These are phyloP conservation scores for Marasmius oreades DNA, from an alignment of 1,284 basidiomycete species.

Conservation along the genomic window DNA sequence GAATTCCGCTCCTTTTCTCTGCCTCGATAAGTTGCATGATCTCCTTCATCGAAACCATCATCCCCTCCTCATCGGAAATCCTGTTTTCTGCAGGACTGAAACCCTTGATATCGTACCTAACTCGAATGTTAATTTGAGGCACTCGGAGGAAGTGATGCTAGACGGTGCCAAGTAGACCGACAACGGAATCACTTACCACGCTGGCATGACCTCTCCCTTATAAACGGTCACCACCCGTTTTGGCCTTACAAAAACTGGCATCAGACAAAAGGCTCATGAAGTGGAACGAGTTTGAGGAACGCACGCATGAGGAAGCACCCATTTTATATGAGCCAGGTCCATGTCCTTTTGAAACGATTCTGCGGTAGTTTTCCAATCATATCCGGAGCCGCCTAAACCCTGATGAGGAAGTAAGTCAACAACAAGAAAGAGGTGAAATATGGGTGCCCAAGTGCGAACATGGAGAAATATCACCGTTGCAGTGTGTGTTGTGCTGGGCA, in stretches of 20 bases:
- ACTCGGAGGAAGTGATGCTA: no score
- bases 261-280: background rate
- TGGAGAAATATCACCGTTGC: constrained; percentile 21
- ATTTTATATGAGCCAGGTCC: constrained; percentile 72
- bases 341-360: constrained; percentile 49
- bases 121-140: background rate
- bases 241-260: constrained; percentile 35
- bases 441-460: background rate
- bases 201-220: constrained; percentile 64
- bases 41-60: constrained; percentile 58
- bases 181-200: constrained; percentile 48
- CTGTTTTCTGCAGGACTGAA: constrained; percentile 50
- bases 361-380: constrained; percentile 77
- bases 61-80: constrained; percentile 68
- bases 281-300: constrained; percentile 21
- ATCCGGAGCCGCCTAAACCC: constrained; percentile 74
- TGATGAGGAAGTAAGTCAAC: constrained; percentile 21
- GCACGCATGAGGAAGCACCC: constrained; percentile 76
- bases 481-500: constrained; percentile 14
- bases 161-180: background rate
- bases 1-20: constrained; percentile 74
- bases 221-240: constrained; percentile 60
- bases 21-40: constrained; percentile 70
- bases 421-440: no score
- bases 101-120: constrained; percentile 75